phyloP scores from a whole-genome alignment of 169 alveolate species.

The Nephromyces sp. region DNA sequence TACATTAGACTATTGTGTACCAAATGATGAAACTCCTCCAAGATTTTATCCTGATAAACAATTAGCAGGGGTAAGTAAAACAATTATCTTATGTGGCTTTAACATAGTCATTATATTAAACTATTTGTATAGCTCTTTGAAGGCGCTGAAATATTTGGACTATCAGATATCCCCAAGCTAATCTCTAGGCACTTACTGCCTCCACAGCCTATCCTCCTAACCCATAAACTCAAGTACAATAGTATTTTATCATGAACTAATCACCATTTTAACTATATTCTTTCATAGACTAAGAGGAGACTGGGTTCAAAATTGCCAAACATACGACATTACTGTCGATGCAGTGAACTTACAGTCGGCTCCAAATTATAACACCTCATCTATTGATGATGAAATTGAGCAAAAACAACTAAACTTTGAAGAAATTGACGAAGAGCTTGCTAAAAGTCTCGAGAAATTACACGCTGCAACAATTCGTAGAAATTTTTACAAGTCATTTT shows the following conservation, averaged over 20 bases:
- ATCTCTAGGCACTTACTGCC: not conserved
- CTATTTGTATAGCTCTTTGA: not conserved
- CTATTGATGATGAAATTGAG: not conserved
- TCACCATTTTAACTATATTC: not conserved
- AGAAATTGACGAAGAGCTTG: not conserved
- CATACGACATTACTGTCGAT: not conserved
- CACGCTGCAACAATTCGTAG: not conserved
- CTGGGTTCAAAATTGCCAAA: not conserved
- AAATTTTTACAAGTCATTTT: not conserved
- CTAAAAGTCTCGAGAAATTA: not conserved
- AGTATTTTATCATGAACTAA: not conserved
- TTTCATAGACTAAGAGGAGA: not conserved
- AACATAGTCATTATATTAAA: too few relatives aligned
- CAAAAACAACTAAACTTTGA: not conserved
- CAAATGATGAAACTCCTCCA: too few relatives aligned
- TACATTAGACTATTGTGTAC: too few relatives aligned
- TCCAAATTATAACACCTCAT: not conserved
- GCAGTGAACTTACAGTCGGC: not conserved
- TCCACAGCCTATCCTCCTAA: not conserved
- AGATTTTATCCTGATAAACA: too few relatives aligned
- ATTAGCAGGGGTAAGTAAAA: too few relatives aligned
- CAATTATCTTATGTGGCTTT: too few relatives aligned
- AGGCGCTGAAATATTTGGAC: not conserved
- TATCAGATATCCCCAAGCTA: not conserved
- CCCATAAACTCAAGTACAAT: not conserved